Conservation (phyloP, 2,329 filamentous ascomycete species). For the Diaporthe sp. region DNA sequence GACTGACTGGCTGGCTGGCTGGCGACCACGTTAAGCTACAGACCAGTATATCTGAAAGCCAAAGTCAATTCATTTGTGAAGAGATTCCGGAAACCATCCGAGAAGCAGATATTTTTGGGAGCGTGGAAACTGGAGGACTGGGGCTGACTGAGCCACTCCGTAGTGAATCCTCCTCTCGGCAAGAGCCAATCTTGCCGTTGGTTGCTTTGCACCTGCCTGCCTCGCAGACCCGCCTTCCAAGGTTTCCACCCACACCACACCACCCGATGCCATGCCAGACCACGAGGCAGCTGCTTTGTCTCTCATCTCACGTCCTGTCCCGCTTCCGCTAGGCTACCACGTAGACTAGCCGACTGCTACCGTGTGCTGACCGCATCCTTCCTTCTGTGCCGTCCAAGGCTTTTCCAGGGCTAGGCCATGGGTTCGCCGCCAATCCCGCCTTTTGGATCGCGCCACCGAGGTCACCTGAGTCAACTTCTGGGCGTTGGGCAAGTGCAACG, state of each 20-base stretch:
- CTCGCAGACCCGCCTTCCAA: neutral
- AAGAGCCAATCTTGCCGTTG: neutral
- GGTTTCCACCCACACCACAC: neutral
- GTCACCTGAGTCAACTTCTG: conserved; percentile 16
- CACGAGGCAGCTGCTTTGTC: conserved; percentile 9
- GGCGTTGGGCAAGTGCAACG: neutral
- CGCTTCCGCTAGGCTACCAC: conserved; percentile 12
- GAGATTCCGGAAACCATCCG: neutral
- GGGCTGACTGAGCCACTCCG: neutral
- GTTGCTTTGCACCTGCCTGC: neutral
- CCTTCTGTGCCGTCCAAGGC: neutral
- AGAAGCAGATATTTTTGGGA: conserved; percentile 17
- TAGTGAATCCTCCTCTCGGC: conserved; percentile 4
- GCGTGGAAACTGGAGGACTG: neutral
- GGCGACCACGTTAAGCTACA: neutral
- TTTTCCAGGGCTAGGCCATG: neutral
- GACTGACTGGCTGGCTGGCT: neutral
- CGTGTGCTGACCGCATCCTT: conserved; percentile 21
- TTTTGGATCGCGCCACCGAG: conserved; percentile 25
- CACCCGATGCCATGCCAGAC: neutral
- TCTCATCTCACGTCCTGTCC: neutral
- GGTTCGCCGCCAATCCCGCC: conserved; percentile 25
- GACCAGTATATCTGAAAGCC: neutral
- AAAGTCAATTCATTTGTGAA: neutral
- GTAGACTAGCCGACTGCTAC: neutral